These are phyloP conservation scores for Pichia sorboxylosa DNA, from an alignment of 1,139 yeast genomes.

Conservation along the genomic window DNA sequence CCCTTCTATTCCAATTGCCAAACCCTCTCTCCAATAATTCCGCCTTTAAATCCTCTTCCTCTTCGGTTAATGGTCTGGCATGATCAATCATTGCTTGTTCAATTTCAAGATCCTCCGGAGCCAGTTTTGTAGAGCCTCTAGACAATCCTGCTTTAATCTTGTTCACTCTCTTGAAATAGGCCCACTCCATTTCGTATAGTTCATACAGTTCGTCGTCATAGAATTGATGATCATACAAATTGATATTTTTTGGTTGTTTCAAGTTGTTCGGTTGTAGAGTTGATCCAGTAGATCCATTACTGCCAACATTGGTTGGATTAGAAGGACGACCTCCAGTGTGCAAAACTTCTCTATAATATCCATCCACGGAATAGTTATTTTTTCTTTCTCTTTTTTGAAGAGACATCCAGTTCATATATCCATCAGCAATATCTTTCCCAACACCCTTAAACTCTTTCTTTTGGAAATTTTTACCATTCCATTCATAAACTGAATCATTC, in stretches of 20 bases:
- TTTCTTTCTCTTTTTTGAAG: slow-evolving; percentile 72
- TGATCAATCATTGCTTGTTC: slow-evolving; percentile 54
- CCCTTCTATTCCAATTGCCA: slow-evolving; percentile 60
- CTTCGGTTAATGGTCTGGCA: slow-evolving; percentile 56
- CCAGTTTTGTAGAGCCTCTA: slow-evolving; percentile 32
- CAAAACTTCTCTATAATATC: slow-evolving; percentile 67
- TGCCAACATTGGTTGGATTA: slow-evolving; percentile 3
- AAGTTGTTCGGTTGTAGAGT: slow-evolving; percentile 28
- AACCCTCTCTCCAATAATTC: slow-evolving; percentile 47
- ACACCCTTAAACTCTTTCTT: slow-evolving; percentile 40
- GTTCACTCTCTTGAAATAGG: slow-evolving; percentile 42
- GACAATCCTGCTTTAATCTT: slow-evolving; percentile 36
- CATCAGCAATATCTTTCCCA: slow-evolving; percentile 16
- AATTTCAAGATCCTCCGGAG: slow-evolving; percentile 43
- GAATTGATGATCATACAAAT: slow-evolving; percentile 64
- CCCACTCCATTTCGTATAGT: slow-evolving; percentile 55
- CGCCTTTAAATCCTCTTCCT: slow-evolving; percentile 48
- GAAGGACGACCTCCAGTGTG: slow-evolving; percentile 46
- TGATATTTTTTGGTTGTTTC: slow-evolving; percentile 57
- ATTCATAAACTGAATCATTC: slow-evolving; percentile 58
- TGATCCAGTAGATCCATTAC: slow-evolving; percentile 18
- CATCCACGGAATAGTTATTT: slow-evolving; percentile 67
- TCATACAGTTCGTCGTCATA: slow-evolving; percentile 51
- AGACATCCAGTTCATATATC: slow-evolving; percentile 46
- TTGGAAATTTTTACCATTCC: slow-evolving; percentile 78